Percentiles rank a stretch among this genome's conserved stretches.
Conservation (phyloP, 2,329 filamentous ascomycete species). For the Ceratocystis ficicola region DNA sequence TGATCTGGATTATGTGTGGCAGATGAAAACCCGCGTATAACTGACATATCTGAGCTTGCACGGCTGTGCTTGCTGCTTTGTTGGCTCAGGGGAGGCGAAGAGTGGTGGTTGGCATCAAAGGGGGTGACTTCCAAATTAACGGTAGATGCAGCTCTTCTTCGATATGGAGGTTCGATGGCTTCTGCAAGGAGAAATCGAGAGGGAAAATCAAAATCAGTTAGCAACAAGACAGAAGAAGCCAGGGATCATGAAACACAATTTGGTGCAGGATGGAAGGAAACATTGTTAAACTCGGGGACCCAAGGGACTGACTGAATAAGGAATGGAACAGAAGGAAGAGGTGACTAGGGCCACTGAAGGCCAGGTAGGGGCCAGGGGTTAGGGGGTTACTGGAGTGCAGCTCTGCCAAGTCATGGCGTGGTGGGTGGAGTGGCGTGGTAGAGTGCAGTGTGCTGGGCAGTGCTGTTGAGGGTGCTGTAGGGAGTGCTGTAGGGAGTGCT, state of each 20-base stretch:
- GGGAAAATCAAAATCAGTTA: conserved; percentile 21
- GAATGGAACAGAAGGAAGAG: not conserved
- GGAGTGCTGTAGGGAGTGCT: too few species aligned
- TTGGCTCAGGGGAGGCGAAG: conserved; percentile 41
- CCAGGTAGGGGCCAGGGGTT: not conserved
- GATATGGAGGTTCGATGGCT: conserved; percentile 28
- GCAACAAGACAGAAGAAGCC: conserved; percentile 6
- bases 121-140: conserved; percentile 45
- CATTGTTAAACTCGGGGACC: not conserved
- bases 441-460: too few species aligned
- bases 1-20: conserved; percentile 35
- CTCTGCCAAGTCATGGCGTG: not conserved
- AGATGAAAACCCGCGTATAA: conserved; percentile 42
- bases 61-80: conserved; percentile 52
- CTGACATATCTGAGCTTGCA: conserved; percentile 58
- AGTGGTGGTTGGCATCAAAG: conserved; percentile 34
- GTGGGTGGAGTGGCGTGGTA: too few species aligned
- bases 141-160: conserved; percentile 49
- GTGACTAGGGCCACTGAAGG: not conserved
- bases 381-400: not conserved
- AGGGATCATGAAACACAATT: conserved; percentile 18
- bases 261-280: conserved; percentile 10
- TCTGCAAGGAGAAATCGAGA: conserved; percentile 17
- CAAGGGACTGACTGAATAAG: not conserved
- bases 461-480: too few species aligned